Evolutionary conservation across 2,329 filamentous ascomycete species (phyloP).

Genomic region (Botrytis aclada): DNA sequence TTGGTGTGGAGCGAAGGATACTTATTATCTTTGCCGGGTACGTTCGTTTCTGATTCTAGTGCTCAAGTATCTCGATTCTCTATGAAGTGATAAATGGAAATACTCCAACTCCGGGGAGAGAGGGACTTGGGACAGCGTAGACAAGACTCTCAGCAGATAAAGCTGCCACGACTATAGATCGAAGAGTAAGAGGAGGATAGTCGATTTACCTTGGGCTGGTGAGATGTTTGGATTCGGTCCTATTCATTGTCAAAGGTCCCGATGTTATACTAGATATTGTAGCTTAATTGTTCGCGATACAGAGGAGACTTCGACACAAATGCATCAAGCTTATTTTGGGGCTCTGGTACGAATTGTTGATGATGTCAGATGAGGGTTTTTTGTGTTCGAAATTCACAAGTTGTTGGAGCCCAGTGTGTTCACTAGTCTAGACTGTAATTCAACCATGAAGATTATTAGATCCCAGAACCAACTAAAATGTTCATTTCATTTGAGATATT

Average conservation of each 20-base stretch:
- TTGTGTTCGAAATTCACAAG: not conserved
- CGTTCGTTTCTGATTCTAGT: not conserved
- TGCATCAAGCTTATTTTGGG: not conserved
- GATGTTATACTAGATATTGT: not conserved
- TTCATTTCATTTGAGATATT: no score
- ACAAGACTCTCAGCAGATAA: not conserved
- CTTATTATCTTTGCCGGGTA: not conserved
- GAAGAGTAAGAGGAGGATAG: not conserved
- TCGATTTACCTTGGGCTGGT: not conserved
- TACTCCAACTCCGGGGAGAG: not conserved
- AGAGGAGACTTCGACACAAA: no score
- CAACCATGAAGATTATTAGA: no score
- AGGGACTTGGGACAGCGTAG: not conserved
- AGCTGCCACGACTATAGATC: not conserved
- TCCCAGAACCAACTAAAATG: no score
- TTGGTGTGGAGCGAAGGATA: not conserved
- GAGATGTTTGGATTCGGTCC: not conserved
- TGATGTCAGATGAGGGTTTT: not conserved
- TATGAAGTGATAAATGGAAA: not conserved
- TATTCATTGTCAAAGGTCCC: accelerated
- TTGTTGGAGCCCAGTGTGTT: not conserved
- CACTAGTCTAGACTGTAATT: no score
- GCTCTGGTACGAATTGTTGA: not conserved
- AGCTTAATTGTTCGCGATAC: not conserved
- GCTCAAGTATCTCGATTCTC: not conserved